Base-by-base conservation (phyloP, 176 grass and related monocot species). In the Oryza glumipatula region DNA sequence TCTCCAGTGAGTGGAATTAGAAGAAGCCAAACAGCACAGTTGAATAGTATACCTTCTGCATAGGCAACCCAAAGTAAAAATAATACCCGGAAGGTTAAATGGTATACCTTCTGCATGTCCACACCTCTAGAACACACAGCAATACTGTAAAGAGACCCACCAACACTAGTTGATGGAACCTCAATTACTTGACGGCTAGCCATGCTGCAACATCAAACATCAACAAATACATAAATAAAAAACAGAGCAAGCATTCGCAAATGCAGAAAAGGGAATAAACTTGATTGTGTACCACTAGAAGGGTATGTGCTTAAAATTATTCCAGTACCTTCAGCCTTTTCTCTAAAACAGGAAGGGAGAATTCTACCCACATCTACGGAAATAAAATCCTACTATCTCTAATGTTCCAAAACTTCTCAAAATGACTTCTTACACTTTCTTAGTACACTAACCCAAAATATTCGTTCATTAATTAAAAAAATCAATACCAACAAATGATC, bases 111-210 rank as follows among this genome's bases (percentile, higher is more conserved):
- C 41, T 92, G 89, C 46, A 87, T 84, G 56, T 98, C 96, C 78
- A 78, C 45, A 73, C 93, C 93, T 80, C 96, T 98, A 78, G 88
- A 89, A 70, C 91, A 90, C 78, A 98, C 81, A 11, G 89, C 91
- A 88, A 98, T 86, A 94, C 89, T 85, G 89, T 89, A 92, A 61
- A 85, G 74, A 84, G 91, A 98, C 4, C 96, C 96, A 7, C 89
- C 96, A 86, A 95, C 85, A 91, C 86, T 94, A 45, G 67, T 45
- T 64, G 91, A 54, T 77, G 93, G 93, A 70, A 98, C 86, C 82
- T 95, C 91, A 86, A 98, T 80, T 86, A 95, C 88, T 68, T 98
- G 91, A 38, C 89, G 91, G 68, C 89, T 90, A 89, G 86, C 83
- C 89, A 98, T 94, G 86, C 96, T 98, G 88, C 85, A 83, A 90